Percentiles rank a stretch among this genome's conserved stretches.
phyloP scores from a whole-genome alignment of 352 stramenopile species.

The Pythium rishiriense region DNA sequence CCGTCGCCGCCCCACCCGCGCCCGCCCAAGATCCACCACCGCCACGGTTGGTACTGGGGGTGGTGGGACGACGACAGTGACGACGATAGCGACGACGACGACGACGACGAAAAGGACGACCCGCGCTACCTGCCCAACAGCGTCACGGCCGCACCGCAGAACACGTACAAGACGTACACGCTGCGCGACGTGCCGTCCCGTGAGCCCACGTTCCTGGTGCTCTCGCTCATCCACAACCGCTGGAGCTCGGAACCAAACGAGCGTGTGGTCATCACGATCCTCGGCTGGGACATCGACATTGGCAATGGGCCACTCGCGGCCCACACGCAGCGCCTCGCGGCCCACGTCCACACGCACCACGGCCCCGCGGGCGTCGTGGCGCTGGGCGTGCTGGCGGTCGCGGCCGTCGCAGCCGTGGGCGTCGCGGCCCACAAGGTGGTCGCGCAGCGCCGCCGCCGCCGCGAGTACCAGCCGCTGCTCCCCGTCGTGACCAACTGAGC shows the following conservation, averaged over 20 bases:
- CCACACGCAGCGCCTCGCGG: conserved; percentile 8
- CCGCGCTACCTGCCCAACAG: conserved; percentile 16
- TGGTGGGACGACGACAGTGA: conserved; percentile 5
- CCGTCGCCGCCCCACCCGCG: background rate
- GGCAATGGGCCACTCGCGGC: background rate
- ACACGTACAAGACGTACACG: conserved; percentile 20
- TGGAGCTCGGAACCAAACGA: conserved; percentile 17
- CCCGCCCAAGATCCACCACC: background rate
- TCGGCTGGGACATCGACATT: conserved; percentile 18
- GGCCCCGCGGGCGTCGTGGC: background rate
- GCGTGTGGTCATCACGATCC: conserved; percentile 16
- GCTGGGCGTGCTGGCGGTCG: conserved; percentile 1
- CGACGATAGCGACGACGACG: conserved; percentile 4
- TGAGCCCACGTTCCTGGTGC: conserved; percentile 15
- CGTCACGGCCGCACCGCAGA: conserved; percentile 16
- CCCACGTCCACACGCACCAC: conserved; percentile 13
- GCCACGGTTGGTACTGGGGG: background rate
- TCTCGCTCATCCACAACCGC: conserved; percentile 13
- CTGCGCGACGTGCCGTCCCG: conserved; percentile 2
- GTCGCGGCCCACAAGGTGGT: conserved; percentile 22
- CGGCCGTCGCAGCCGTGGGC: conserved; percentile 12
- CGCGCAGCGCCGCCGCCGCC: conserved; percentile 16
- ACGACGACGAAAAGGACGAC: conserved; percentile 2
- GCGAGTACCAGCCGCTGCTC: conserved; percentile 27
- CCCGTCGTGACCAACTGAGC: conserved; percentile 16